Conservation (phyloP, 495 filamentous ascomycete genomes). For the Penicillium roqueforti region DNA sequence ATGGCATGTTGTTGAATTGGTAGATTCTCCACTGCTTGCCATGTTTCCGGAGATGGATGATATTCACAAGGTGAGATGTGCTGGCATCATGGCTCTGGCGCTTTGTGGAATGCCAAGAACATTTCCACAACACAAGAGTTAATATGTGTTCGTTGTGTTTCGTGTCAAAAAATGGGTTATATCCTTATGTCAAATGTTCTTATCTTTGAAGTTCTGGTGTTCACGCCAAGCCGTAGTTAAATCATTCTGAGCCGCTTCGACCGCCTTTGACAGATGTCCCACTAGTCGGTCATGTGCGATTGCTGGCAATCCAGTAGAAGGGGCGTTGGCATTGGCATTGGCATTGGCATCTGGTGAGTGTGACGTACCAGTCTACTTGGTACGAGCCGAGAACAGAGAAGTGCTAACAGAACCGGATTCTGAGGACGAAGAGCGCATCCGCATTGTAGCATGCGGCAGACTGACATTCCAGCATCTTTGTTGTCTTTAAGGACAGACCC, state of each 20-base stretch:
- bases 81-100: background rate
- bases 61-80: background rate
- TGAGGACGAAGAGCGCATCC: constrained; percentile 8
- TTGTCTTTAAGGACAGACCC: constrained; percentile 9
- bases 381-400: constrained; percentile 9
- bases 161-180: background rate
- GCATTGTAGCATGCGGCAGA: constrained; percentile 13
- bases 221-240: background rate
- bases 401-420: constrained; percentile 7
- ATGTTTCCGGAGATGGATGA: constrained; percentile 1
- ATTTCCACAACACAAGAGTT: background rate
- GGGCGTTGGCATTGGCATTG: background rate
- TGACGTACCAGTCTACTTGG: background rate
- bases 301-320: background rate
- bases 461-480: constrained; percentile 8
- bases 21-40: background rate
- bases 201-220: background rate
- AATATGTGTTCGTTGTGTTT: background rate
- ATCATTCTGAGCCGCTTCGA: background rate
- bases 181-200: background rate
- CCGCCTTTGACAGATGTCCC: background rate
- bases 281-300: background rate
- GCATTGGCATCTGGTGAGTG: background rate
- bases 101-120: background rate
- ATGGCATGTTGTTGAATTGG: constrained; percentile 1